phyloP scores from a whole-genome alignment of 305 asterid species.

The Striga hermonthica region DNA sequence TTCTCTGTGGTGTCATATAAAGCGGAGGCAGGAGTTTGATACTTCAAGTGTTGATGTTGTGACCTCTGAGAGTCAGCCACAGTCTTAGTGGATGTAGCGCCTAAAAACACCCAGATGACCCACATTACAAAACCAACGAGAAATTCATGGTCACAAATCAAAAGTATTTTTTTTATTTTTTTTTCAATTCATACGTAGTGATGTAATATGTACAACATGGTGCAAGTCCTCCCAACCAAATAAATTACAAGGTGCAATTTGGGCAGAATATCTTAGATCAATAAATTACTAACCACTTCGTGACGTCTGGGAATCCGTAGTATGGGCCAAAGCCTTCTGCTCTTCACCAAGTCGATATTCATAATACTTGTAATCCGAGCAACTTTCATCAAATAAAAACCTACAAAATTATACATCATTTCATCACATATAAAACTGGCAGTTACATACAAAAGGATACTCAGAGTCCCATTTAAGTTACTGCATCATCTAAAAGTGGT shows the following conservation, averaged over 20 bases:
- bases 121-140: slow-evolving; percentile 7
- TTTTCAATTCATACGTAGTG: background rate
- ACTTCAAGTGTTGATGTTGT: slow-evolving; percentile 46
- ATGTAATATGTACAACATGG: slow-evolving; percentile 1
- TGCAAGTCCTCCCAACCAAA: background rate
- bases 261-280: slow-evolving; percentile 11
- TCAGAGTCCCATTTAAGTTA: slow-evolving; percentile 6
- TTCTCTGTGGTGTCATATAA: slow-evolving; percentile 57
- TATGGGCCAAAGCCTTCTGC: slow-evolving; percentile 62
- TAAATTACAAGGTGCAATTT: background rate
- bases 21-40: slow-evolving; percentile 81
- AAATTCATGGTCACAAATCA: slow-evolving; percentile 8
- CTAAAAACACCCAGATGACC: slow-evolving; percentile 20
- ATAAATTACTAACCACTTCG: slow-evolving; percentile 53
- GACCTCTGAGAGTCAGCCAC: slow-evolving; percentile 48
- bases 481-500: slow-evolving; percentile 15
- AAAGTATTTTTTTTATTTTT: background rate
- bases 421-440: slow-evolving; percentile 1
- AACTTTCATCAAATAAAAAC: slow-evolving; percentile 81
- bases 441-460: slow-evolving; percentile 1
- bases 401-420: slow-evolving; percentile 39
- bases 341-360: slow-evolving; percentile 75
- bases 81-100: slow-evolving; percentile 39
- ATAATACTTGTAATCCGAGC: slow-evolving; percentile 87
- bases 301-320: slow-evolving; percentile 48